Conservation (phyloP, 331 rosid species). For the Spiraea crenata region DNA sequence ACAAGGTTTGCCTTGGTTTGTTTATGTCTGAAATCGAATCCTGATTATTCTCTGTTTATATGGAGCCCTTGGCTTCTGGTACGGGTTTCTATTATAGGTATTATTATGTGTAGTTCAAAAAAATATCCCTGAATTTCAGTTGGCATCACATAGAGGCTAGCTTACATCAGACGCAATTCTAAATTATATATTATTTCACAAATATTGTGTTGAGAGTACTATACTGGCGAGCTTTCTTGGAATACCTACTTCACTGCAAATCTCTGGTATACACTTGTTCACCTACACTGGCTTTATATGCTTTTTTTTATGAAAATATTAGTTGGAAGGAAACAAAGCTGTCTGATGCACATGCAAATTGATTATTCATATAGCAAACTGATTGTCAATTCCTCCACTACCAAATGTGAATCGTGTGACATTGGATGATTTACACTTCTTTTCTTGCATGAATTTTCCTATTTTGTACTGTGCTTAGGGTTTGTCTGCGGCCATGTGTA, state of each 20-base stretch:
- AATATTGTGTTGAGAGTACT: neutral
- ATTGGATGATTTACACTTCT: neutral
- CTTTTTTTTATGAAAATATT: neutral
- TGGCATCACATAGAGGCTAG: neutral
- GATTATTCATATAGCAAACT: neutral
- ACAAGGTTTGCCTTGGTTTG: slow-evolving; percentile 15
- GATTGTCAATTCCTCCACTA: neutral
- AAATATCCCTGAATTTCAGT: neutral
- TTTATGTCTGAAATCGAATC: neutral
- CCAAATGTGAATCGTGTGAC: neutral
- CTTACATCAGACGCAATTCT: neutral
- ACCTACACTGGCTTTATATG: neutral
- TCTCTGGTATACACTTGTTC: neutral
- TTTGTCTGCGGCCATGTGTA: slow-evolving; percentile 10
- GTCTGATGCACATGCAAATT: neutral
- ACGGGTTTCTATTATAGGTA: neutral
- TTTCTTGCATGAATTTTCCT: neutral
- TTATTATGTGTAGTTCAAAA: neutral
- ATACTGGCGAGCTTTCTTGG: neutral
- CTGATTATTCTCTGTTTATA: slow-evolving; percentile 1
- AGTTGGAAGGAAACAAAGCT: neutral
- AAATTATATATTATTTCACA: neutral
- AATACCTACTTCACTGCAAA: neutral
- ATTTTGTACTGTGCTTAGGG: neutral
- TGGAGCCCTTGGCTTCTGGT: neutral